phyloP scores from a whole-genome alignment of 2,329 filamentous ascomycete genomes.

The Chaetomium sp. region DNA sequence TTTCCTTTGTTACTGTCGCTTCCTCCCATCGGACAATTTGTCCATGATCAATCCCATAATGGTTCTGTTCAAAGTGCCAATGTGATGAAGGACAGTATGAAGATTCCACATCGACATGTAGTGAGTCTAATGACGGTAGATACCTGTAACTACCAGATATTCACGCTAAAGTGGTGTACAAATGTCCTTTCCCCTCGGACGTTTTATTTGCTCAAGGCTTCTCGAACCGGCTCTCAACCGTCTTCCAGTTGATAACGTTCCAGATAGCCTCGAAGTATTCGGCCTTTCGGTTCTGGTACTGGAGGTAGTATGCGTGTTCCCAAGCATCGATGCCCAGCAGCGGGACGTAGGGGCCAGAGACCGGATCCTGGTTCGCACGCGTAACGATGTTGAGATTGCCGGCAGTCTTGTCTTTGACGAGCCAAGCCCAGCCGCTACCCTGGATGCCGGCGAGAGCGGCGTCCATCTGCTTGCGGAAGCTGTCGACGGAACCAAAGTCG shows the following conservation, averaged over 20 bases:
- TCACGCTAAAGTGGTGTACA: not conserved
- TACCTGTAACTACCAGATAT: no score
- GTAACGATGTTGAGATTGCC: conserved; percentile 60
- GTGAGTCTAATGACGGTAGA: no score
- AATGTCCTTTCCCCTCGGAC: not conserved
- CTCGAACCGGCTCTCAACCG: conserved; percentile 69
- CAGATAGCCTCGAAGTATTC: conserved; percentile 92
- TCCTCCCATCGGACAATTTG: no score
- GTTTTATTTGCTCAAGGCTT: conserved; percentile 29
- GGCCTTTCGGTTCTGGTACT: conserved; percentile 95
- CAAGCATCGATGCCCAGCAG: conserved; percentile 88
- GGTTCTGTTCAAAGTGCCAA: no score
- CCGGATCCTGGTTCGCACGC: conserved; percentile 81
- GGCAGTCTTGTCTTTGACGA: conserved; percentile 63
- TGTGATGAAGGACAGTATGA: no score
- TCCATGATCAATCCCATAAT: no score
- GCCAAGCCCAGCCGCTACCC: conserved; percentile 87
- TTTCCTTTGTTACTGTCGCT: no score
- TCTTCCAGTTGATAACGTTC: conserved; percentile 96
- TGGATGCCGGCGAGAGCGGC: conserved; percentile 67
- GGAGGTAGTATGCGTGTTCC: conserved; percentile 94
- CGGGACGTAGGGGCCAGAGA: conserved; percentile 74
- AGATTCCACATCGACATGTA: not conserved
- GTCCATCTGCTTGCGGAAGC: conserved; percentile 61
- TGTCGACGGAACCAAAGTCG: conserved; percentile 61